Base-by-base conservation (phyloP, 192 early-diverging fungal genomes). In the Piromyces finnis region DNA sequence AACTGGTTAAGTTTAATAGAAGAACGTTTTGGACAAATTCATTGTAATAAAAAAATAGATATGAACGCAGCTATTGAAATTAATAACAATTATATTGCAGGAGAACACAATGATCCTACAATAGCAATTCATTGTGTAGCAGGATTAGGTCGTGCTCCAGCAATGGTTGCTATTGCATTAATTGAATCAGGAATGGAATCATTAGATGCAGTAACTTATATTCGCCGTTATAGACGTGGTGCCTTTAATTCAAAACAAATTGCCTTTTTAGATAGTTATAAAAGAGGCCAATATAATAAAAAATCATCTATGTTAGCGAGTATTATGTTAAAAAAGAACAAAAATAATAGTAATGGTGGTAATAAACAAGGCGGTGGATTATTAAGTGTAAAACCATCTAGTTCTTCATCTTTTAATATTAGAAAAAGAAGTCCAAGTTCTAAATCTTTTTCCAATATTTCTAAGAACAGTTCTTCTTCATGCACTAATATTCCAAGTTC, bases 101-200 rank as follows among this genome's bases (percentile, higher is more conserved):
- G 78, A 39, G 29, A n/a, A 15, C 59, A 85, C 29, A 89, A 91
- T 83, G 79, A 29, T 78, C 79, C 81, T n/a, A 78, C 29, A 16
- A 30, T 79, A 17, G 92, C 90, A 13, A 89, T 90, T 59, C 93
- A 94, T 82, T 94, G 93, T 84, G 92, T 94, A 14, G 93, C 93
- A 32, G 93, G 93, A 11, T 85, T 94, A 27, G 93, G 93, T 29
- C n/a, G 30, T 30, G 78, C 77, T 9, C 90, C 90, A 18, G 86
- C 93, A 12, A 79, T 93, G 36, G 92, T 95, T 17, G 93, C 93
- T 1, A 91, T 95, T 83, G 92, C 94, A 13, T 84, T 95, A 51
- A 92, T 95, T 78, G 94, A 95, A 81, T 88, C 90, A 78, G 94
- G 94, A 26, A 91, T 95, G 90, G 82, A 87, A 6, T 87, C 92